phyloP scores from a whole-genome alignment of 1,139 yeast species.

The Pneumocystis jirovecii region DNA sequence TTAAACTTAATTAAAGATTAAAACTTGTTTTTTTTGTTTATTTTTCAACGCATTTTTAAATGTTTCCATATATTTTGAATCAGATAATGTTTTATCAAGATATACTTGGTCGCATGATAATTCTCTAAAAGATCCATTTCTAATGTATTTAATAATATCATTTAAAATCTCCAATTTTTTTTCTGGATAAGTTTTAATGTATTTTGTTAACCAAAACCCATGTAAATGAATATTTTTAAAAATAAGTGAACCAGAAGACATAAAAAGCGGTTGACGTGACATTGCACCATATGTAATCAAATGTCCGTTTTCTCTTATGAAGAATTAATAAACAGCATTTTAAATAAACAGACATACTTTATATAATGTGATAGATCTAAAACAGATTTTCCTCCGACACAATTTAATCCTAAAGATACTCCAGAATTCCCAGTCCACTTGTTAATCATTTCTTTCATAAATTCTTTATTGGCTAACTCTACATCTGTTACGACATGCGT shows the following conservation, averaged over 20 bases:
- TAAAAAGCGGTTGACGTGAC: conserved; percentile 84
- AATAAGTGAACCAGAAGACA: conserved; percentile 79
- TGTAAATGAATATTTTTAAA: conserved; percentile 74
- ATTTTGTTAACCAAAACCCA: conserved; percentile 89
- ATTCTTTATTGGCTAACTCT: conserved; percentile 54
- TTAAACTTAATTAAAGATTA: background rate
- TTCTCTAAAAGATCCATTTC: background rate
- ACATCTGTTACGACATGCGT: conserved; percentile 82
- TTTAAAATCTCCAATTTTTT: conserved; percentile 46
- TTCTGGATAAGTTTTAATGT: conserved; percentile 49
- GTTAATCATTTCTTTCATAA: conserved; percentile 47
- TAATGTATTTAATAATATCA: conserved; percentile 27
- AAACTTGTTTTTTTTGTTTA: conserved; percentile 1
- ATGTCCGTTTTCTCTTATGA: conserved; percentile 27
- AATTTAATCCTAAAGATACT: conserved; percentile 68
- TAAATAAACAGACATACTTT: conserved; percentile 21
- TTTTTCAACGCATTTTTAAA: background rate
- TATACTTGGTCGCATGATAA: background rate
- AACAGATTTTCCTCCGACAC: conserved; percentile 82
- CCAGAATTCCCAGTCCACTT: conserved; percentile 22
- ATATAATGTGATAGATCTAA: conserved; percentile 72
- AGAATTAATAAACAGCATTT: background rate
- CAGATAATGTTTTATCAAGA: background rate
- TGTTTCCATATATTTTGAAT: background rate
- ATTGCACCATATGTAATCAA: conserved; percentile 93